Evolutionary conservation across 2,329 filamentous ascomycete species (phyloP), one percentile per base, ranked within the genome.

Genomic region (Colletotrichum agaves): DNA sequence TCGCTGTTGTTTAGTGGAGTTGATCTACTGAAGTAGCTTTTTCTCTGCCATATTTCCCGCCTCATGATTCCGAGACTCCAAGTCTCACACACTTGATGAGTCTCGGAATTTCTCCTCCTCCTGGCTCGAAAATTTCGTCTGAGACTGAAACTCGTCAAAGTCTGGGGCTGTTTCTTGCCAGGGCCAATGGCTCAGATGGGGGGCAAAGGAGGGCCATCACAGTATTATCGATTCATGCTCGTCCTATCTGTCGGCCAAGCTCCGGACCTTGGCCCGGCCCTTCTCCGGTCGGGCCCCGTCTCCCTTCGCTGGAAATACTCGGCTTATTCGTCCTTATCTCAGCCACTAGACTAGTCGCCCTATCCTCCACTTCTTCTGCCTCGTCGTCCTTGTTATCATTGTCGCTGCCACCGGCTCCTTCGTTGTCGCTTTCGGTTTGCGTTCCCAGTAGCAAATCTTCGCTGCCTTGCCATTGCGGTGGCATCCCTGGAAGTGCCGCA

Each of bases 381-480:
- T 69, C 69, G n/a, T 68, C 55, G 57, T 70, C 69, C 23, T 69
- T 67, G 41, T 71, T 71, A 52, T 71, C 71, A 53, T 70, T 65
- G 23, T 72, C 73, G 61, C 61, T 63, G 55, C 56, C 62, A 53
- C 35, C 53, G 46, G 37, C 61, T 17, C 70, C 69, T 12, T 70
- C 72, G 5, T 71, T 69, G 10, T 75, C 74, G 17, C 75, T 76
- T 58, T 78, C 78, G 58, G 81, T 78, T 52, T 79, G 77, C 27
- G 80, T 81, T 57, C 84, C 84, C 4, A 89, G 79, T 39, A 90
- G 78, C 49, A 90, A 79, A 73, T 90, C 88, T 73, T 91, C 88
- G 71, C 88, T 90, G 19, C 88, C 88, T 77, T 90, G 88, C 87
- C 87, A 90, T 75, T 90, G 88, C 8, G 87, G 87, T n/a, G 88